Conservation (phyloP, 1,139 yeast species). For the Protomyces arabidopsidicola region DNA sequence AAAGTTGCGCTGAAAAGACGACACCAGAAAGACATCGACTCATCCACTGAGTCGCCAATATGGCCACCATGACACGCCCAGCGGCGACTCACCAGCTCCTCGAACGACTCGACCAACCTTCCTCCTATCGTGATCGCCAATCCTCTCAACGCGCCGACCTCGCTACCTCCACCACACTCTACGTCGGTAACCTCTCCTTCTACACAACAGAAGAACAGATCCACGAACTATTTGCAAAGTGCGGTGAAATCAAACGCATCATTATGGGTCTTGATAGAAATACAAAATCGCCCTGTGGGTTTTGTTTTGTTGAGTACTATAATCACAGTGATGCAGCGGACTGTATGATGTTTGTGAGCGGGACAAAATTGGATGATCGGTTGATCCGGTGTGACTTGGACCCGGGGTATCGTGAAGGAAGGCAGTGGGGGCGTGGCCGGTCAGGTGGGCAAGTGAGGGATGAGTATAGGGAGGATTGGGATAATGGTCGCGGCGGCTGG, state of each 20-base stretch:
- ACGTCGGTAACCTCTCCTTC: constrained; percentile 73
- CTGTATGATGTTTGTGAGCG: constrained; percentile 73
- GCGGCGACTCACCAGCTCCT: not conserved
- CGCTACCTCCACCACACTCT: constrained; percentile 57
- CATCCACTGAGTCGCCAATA: not conserved
- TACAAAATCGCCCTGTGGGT: constrained; percentile 89
- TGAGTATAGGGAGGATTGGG: constrained; percentile 54
- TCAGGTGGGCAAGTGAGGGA: constrained; percentile 81
- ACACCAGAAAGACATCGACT: too few species aligned
- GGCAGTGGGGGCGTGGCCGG: constrained; percentile 89
- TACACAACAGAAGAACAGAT: constrained; percentile 92
- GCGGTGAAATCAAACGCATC: constrained; percentile 71
- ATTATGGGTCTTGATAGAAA: constrained; percentile 92
- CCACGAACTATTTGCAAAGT: constrained; percentile 72
- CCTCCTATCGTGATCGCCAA: constrained; percentile 26
- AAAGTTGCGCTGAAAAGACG: too few species aligned
- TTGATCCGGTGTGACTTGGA: constrained; percentile 78
- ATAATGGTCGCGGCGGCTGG: constrained; percentile 56
- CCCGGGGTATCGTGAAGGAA: constrained; percentile 89
- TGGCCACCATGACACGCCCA: not conserved
- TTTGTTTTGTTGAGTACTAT: constrained; percentile 79
- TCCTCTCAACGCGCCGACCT: constrained; percentile 14
- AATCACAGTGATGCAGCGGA: constrained; percentile 65
- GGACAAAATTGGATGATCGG: constrained; percentile 77
- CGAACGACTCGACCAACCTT: constrained; percentile 25